Evolutionary conservation across 371 early-diverging fungal species (phyloP).

Genomic region (Dinochytrium kinnereticum): DNA sequence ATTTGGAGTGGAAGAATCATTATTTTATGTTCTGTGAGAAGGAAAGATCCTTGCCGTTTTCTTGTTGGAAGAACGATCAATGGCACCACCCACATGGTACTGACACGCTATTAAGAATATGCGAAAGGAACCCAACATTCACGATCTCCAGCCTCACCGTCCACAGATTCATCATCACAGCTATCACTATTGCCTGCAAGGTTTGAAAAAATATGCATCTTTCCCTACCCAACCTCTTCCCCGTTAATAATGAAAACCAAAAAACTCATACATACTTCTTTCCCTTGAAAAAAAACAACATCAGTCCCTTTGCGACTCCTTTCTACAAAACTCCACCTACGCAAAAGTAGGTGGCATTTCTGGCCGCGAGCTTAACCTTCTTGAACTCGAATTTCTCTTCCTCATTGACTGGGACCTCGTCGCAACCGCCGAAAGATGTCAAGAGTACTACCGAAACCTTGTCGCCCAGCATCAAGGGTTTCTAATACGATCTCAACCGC

Average conservation of each 20-base stretch:
- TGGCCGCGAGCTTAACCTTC: slow-evolving; percentile 90
- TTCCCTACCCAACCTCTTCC: background rate
- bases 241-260: slow-evolving; percentile 43
- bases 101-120: slow-evolving; percentile 42
- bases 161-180: slow-evolving; percentile 90
- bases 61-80: too few species aligned
- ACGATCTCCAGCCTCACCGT: slow-evolving; percentile 87
- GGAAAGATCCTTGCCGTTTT: too few species aligned
- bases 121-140: slow-evolving; percentile 54
- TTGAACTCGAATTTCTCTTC: slow-evolving; percentile 88
- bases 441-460: slow-evolving; percentile 69
- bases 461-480: slow-evolving; percentile 37
- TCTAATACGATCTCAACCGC: background rate
- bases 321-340: slow-evolving; percentile 46
- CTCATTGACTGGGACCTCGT: slow-evolving; percentile 91
- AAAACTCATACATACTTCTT: background rate
- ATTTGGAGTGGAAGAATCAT: background rate
- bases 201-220: slow-evolving; percentile 44
- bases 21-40: too few species aligned
- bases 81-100: too few species aligned
- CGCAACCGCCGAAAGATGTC: slow-evolving; percentile 73
- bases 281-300: too few species aligned
- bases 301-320: slow-evolving; percentile 44
- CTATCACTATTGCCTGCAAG: slow-evolving; percentile 84
- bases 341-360: slow-evolving; percentile 88